Conservation (phyloP, 768 basidiomycete genomes). For the Russula compacta region DNA sequence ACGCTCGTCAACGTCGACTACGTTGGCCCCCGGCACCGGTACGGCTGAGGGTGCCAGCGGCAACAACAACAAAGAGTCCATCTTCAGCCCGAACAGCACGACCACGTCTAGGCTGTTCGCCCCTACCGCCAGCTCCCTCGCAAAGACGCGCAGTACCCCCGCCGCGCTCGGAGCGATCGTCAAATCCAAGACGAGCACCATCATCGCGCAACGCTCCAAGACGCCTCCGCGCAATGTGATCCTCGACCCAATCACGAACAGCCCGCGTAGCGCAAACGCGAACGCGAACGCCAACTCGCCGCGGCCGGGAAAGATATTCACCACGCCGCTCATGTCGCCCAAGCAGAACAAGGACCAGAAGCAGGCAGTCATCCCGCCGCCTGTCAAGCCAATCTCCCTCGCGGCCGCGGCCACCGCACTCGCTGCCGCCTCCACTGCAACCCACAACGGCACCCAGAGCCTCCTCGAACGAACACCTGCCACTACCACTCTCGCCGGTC, state of each 20-base stretch:
- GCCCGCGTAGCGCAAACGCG: slow-evolving; percentile 20
- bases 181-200: slow-evolving; percentile 15
- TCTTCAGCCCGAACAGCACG: slow-evolving; percentile 21
- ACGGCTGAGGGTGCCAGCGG: background rate
- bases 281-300: slow-evolving; percentile 9
- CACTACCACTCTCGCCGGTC: background rate
- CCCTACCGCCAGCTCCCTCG: slow-evolving; percentile 24
- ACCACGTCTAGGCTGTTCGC: slow-evolving; percentile 18
- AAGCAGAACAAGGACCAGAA: background rate
- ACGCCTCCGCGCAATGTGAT: slow-evolving; percentile 17
- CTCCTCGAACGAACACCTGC: background rate
- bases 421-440: background rate
- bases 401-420: slow-evolving; percentile 23
- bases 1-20: background rate
- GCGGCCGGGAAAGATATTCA: slow-evolving; percentile 38
- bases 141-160: slow-evolving; percentile 11
- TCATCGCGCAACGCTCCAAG: slow-evolving; percentile 13
- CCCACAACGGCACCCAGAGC: background rate
- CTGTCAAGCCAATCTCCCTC: slow-evolving; percentile 25
- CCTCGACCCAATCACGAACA: slow-evolving; percentile 30
- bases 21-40: background rate
- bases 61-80: slow-evolving; percentile 2
- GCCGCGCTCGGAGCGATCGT: background rate
- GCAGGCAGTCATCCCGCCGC: slow-evolving; percentile 14
- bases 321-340: slow-evolving; percentile 37